Evolutionary conservation across 2,329 filamentous ascomycete species (phyloP), one percentile per base, ranked within the genome.

Genomic region (Westerdykella ornata): DNA sequence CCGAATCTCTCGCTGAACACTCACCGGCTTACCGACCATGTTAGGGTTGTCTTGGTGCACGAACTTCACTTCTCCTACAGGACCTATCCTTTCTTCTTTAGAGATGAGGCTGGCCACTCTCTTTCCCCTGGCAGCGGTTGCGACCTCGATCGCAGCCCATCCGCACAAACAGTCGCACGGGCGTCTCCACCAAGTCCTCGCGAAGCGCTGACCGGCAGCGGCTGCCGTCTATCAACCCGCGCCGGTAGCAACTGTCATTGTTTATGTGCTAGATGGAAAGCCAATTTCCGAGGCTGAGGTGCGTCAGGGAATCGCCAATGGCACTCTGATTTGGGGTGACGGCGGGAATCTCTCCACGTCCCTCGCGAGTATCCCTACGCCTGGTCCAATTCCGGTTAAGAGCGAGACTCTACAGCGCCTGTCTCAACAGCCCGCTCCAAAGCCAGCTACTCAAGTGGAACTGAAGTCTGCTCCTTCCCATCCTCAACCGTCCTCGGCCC

Each of bases 231-330:
- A 69, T 28, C 68, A 72, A 37, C 70, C 76, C 42, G 75, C 78
- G 40, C 73, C 76, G 41, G 74, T 81, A 38, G 70, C 75, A 22
- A 81, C 79, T 38, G 76, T 81, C 52, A 78, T 82, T 42, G 76
- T 83, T 42, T 96, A 89, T 68, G 75, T 83, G 61, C 71, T 89
- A 40, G 78, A 84, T 46, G 83, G 82, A 46, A 54, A 80, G 57
- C 48, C 70, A 26, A 75, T 94, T 52, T 71, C 72, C 39, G 68
- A 76, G 45, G 67, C 76, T 0, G 76, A 88, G 45, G 88, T 88
- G 40, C 75, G 83, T 68, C 62, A 77, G 41, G 87, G 88, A 49
- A 75, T 97, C 53, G 69, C 75, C 43, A 76, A 82, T 47, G 85
- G 88, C 39, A 76, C 78, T 35, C 62, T 79, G 35, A 66, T 73